Conservation (phyloP, 441 rosid genomes). For the Adansonia gregorii region DNA sequence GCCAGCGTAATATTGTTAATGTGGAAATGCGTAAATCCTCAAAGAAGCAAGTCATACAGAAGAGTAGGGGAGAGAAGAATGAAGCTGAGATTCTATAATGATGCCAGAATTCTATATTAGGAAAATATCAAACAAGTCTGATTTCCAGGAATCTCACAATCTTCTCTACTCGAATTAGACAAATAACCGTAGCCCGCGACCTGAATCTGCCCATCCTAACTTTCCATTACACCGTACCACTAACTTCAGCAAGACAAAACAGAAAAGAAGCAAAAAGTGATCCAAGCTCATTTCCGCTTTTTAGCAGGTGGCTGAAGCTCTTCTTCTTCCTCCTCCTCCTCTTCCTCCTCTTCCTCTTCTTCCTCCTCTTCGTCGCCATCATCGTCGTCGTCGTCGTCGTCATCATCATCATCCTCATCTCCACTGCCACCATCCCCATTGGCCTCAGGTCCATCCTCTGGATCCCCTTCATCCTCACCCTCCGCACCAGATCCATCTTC, state of each 20-base stretch:
- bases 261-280: too few species aligned
- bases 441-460: conserved; percentile 50
- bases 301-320: conserved; percentile 58
- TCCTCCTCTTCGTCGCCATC: conserved; percentile 33
- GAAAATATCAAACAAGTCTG: neutral
- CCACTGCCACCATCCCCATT: conserved; percentile 48
- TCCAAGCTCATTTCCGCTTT: conserved; percentile 53
- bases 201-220: too few species aligned
- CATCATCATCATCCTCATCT: conserved; percentile 50
- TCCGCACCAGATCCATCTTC: conserved; percentile 44
- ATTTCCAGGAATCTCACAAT: neutral
- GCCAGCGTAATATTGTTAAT: neutral
- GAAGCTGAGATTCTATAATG: neutral
- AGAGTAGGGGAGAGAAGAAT: neutral
- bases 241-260: conserved; percentile 21
- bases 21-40: neutral
- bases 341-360: conserved; percentile 37
- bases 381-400: conserved; percentile 37
- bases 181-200: too few species aligned
- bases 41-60: neutral
- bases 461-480: conserved; percentile 46
- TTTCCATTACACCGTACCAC: conserved; percentile 3
- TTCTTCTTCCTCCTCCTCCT: conserved; percentile 51
- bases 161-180: neutral
- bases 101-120: neutral